Evolutionary conservation across 1,139 yeast genomes (phyloP), one percentile per base, ranked within the genome.

Genomic region (Scheffersomyces cryptocercus): DNA sequence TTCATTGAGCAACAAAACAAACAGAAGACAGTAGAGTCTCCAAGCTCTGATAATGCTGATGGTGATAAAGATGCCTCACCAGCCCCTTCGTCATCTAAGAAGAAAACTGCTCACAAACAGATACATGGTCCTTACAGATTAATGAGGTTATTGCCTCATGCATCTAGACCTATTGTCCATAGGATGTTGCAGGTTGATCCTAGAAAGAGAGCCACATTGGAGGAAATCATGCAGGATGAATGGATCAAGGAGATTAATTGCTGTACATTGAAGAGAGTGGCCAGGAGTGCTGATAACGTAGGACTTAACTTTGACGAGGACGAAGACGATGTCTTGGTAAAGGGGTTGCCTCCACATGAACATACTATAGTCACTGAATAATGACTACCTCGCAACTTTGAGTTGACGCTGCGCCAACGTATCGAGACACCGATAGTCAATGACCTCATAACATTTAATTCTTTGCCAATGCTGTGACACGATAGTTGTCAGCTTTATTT

Each of bases 51-150:
- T 20, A 20, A 20, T 30, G 11, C 28, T n/a, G 12, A 28, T 11
- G 48, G 41, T 3, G 49, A 48, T 28, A 55, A 55, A 8, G 56
- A 48, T 4, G 52, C 47, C 29, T 31, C 35, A 2, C 35, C 35
- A 8, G 35, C 14, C 5, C 35, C 35, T 8, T 15, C 24, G 12
- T 14, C 35, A 41, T 45, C 9, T 52, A 60, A 65, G 45, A 66
- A 66, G 53, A 53, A 58, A 40, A 48, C 68, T 7, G 54, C 50
- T 33, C 77, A 72, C 52, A 71, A 73, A 50, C 79, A 73, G 53
- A 73, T 75, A 33, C 79, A 73, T 43, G 99, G 99, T 1, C 97
- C 98, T 2, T 89, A 93, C 74, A 75, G 98, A 54, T 69, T 95
- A 50, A 75, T 93, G 74, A 79, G 97, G 56, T 73, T 93, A 50